Evolutionary conservation across 2,329 filamentous ascomycete genomes (phyloP).

Genomic region (Neophaeococcomyces mojaviensis): DNA sequence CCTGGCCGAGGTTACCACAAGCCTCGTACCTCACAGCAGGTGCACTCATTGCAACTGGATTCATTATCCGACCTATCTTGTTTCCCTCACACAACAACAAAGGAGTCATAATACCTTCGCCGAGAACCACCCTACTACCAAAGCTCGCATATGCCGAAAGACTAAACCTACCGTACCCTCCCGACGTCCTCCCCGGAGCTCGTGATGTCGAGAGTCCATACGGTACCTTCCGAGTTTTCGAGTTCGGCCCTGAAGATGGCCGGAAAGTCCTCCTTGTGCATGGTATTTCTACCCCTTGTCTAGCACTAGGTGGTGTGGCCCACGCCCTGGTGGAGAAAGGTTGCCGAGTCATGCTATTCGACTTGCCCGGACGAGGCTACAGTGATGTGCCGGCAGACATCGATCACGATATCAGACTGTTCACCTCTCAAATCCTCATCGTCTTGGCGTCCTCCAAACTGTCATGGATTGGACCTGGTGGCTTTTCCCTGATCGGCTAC

Average conservation of each 20-base stretch:
- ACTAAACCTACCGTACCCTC: slow-evolving; percentile 54
- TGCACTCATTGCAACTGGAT: slow-evolving; percentile 6
- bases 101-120: slow-evolving; percentile 25
- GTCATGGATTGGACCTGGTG: slow-evolving; percentile 52
- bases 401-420: slow-evolving; percentile 66
- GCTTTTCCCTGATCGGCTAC: slow-evolving; percentile 69
- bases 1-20: too few species aligned
- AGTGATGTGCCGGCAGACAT: slow-evolving; percentile 61
- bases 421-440: slow-evolving; percentile 63
- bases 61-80: not conserved
- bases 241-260: slow-evolving; percentile 68
- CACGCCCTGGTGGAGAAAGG: slow-evolving; percentile 57
- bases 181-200: slow-evolving; percentile 60
- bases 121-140: slow-evolving; percentile 29
- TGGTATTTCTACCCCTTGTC: slow-evolving; percentile 71
- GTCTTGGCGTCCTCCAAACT: slow-evolving; percentile 63
- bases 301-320: slow-evolving; percentile 61
- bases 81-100: not conserved
- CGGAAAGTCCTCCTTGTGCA: slow-evolving; percentile 69
- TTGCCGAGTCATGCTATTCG: slow-evolving; percentile 72
- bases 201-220: slow-evolving; percentile 57
- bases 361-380: slow-evolving; percentile 65
- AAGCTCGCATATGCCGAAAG: slow-evolving; percentile 31
- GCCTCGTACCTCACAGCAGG: slow-evolving; percentile 7
- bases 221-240: slow-evolving; percentile 65